Evolutionary conservation across 139 green algal species (phyloP), one percentile per base, ranked within the genome.

Genomic region (Asterochloris erici): DNA sequence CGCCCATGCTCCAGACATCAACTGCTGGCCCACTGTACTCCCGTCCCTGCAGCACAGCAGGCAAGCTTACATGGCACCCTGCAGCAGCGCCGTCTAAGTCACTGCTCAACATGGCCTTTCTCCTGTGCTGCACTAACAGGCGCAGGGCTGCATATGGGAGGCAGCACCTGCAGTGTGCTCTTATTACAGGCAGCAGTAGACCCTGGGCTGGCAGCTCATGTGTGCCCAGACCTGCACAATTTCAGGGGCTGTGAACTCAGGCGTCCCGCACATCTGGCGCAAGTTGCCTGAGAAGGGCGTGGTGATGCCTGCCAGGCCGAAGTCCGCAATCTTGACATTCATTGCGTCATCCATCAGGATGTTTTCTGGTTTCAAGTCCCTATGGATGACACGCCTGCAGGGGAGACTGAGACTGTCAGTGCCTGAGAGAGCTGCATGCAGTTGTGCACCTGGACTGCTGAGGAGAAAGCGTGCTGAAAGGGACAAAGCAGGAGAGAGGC

Each of bases 291-390:
- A 82, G 73, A 92, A 91, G 21, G 91, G 91, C 11, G 87, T 88
- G 9, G 87, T 84, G 15, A 96, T 90, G 38, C 86, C 89, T 19
- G 91, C 88, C 28, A 96, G 89, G 0, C 93, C 93, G 76, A 93
- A 94, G 79, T 95, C 92, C 0, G 91, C 90, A 21, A 96, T 89
- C 84, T 94, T 93, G 74, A 93, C 79, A 84, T 93, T 91, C 60
- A 63, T 54, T 1, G 71, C 54, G 24, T 85, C 89, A 60, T 95
- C 89, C 86, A 96, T 84, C 6, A 96, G 87, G 70, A 96, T 91
- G 85, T 96, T 96, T 77, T 96, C 93, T 9, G 91, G 91, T 84
- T 96, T 96, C 26, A 95, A 76, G 81, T 96, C 92, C 14, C 92
- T 81, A 83, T 96, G 92, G 26, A 95, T 87, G 13, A 95, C 85